Evolutionary conservation across 2,329 filamentous ascomycete species (phyloP).

Genomic region (Fusarium coicis): DNA sequence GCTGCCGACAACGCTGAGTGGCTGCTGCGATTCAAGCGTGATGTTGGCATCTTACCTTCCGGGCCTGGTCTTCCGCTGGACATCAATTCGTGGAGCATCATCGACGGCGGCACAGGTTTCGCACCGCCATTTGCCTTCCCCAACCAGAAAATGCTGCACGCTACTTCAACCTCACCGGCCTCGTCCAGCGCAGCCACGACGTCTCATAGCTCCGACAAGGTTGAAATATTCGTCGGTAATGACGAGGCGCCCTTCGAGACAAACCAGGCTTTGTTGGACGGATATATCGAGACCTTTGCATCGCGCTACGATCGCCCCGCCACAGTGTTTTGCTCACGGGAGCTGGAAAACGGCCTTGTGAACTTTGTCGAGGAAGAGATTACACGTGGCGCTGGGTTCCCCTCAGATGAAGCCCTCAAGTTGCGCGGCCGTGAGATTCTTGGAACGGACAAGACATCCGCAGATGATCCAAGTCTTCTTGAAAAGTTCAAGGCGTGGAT

Average conservation of each 20-base stretch:
- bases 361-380: neutral
- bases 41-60: neutral
- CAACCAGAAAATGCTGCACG: neutral
- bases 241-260: neutral
- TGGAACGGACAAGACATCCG: fast-evolving
- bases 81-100: neutral
- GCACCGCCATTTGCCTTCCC: neutral
- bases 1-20: neutral
- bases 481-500: neutral
- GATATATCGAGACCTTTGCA: neutral
- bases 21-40: neutral
- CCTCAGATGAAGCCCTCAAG: neutral
- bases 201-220: neutral
- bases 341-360: neutral
- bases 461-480: neutral
- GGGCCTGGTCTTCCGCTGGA: neutral
- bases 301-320: neutral
- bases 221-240: neutral
- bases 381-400: fast-evolving
- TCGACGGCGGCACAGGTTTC: neutral
- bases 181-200: neutral
- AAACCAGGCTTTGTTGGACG: neutral
- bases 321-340: neutral
- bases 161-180: fast-evolving
- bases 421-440: neutral